A percentile compares a stretch with the other conserved stretches of the same genome.
phyloP scores from a whole-genome alignment of 2,329 filamentous ascomycete genomes.

The Basipetospora chlamydospora region DNA sequence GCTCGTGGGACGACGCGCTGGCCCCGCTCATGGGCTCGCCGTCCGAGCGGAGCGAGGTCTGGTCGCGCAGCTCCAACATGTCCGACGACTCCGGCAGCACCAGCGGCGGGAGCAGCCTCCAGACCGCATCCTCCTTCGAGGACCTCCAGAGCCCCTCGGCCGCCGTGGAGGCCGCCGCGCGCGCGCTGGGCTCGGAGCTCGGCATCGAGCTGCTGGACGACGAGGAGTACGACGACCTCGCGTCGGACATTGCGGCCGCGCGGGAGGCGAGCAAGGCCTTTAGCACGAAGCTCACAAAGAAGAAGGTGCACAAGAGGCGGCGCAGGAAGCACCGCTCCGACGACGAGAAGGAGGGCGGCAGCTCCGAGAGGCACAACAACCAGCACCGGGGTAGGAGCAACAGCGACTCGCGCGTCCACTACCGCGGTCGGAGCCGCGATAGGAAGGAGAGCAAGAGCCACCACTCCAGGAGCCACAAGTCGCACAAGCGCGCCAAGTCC shows the following conservation, averaged over 20 bases:
- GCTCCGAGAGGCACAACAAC: conserved; percentile 13
- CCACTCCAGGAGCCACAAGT: conserved; percentile 8
- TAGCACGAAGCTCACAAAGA: conserved; percentile 34
- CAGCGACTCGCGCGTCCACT: too few species aligned
- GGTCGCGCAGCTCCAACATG: conserved; percentile 17
- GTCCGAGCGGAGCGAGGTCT: conserved; percentile 17
- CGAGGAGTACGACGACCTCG: conserved; percentile 12
- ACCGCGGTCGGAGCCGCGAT: conserved; percentile 10
- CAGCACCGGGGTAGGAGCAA: conserved; percentile 14
- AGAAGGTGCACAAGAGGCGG: conserved; percentile 22
- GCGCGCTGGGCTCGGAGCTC: conserved; percentile 28
- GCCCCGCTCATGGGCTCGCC: conserved; percentile 42
- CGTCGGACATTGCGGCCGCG: conserved; percentile 19
- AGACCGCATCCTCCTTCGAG: neutral
- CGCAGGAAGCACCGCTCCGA: conserved; percentile 12
- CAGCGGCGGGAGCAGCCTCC: too few species aligned
- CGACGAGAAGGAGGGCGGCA: conserved; percentile 16
- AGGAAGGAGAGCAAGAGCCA: conserved; percentile 11
- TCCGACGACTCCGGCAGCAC: conserved; percentile 1
- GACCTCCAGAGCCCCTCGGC: conserved; percentile 26
- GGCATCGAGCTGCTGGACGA: conserved; percentile 19
- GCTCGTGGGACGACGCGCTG: conserved; percentile 73
- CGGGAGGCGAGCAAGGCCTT: conserved; percentile 22
- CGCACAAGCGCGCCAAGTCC: conserved; percentile 8
- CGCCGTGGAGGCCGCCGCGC: conserved; percentile 37